These are phyloP conservation scores for Sordariomycetes sp. DNA, from an alignment of 2,329 filamentous ascomycete species.

Conservation along the genomic window DNA sequence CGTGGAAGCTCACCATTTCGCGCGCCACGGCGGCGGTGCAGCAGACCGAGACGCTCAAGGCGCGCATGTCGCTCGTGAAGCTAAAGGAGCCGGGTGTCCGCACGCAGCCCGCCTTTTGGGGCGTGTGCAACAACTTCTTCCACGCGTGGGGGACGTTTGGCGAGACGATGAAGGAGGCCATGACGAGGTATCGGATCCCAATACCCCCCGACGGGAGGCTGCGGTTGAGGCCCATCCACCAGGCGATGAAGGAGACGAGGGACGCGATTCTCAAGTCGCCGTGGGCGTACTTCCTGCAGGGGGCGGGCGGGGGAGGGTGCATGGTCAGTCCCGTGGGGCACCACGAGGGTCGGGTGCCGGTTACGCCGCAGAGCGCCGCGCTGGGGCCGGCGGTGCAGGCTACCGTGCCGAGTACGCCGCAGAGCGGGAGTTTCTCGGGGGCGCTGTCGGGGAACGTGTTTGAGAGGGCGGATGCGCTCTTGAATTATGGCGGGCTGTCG, in stretches of 20 bases:
- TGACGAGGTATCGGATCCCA: constrained; percentile 29
- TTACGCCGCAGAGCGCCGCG: constrained; percentile 81
- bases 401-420: constrained; percentile 63
- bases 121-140: constrained; percentile 63
- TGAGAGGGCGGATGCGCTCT: constrained; percentile 43
- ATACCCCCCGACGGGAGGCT: constrained; percentile 55
- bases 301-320: constrained; percentile 8
- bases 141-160: constrained; percentile 57
- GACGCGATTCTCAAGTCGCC: constrained; percentile 52
- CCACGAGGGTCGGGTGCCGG: constrained; percentile 38
- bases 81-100: constrained; percentile 71
- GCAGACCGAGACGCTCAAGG: constrained; percentile 60
- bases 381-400: constrained; percentile 83
- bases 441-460: constrained; percentile 46
- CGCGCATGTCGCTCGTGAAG: constrained; percentile 65
- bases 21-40: constrained; percentile 60
- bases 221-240: constrained; percentile 69
- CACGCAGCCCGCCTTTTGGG: constrained; percentile 47
- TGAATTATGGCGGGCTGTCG: constrained; percentile 43
- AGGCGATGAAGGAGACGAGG: constrained; percentile 67
- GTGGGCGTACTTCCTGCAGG: constrained; percentile 33
- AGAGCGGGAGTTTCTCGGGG: constrained; percentile 39
- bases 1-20: constrained; percentile 58
- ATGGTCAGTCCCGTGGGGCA: constrained; percentile 1
- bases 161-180: constrained; percentile 40